phyloP scores from a whole-genome alignment of 176 grass and related monocot species.

The Ananas comosus region DNA sequence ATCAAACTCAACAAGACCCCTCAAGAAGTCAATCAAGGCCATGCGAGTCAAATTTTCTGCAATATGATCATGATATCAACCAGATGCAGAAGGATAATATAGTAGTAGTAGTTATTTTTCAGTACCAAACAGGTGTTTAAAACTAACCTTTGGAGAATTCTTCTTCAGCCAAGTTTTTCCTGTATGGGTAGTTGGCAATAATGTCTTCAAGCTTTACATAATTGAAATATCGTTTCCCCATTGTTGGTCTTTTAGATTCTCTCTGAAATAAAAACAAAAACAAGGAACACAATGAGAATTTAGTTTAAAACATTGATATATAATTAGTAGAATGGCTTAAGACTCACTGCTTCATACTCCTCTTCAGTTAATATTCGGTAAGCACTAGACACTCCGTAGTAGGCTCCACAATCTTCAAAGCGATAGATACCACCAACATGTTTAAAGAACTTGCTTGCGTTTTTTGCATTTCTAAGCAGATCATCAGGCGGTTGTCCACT shows the following conservation, averaged over 20 bases:
- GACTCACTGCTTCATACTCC: constrained; percentile 78
- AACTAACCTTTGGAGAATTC: constrained; percentile 57
- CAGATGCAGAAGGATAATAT: no score
- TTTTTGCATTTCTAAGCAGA: constrained; percentile 73
- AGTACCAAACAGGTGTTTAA: constrained; percentile 8
- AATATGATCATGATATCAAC: constrained; percentile 13
- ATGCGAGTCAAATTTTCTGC: constrained; percentile 61
- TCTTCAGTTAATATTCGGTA: constrained; percentile 78
- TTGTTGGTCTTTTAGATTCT: constrained; percentile 63
- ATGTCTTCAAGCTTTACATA: constrained; percentile 70
- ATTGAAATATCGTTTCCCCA: constrained; percentile 92
- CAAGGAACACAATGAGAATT: constrained; percentile 1
- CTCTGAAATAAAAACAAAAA: constrained; percentile 38
- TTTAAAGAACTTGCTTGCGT: constrained; percentile 74
- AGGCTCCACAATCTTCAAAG: constrained; percentile 20
- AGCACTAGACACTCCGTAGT: constrained; percentile 32
- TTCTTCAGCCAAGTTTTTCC: constrained; percentile 58
- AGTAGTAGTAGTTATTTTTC: background rate
- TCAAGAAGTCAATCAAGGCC: constrained; percentile 96
- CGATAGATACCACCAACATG: constrained; percentile 60
- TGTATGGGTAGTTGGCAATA: constrained; percentile 70
- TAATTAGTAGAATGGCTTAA: constrained; percentile 18
- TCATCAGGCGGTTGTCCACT: constrained; percentile 84
- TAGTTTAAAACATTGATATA: constrained; percentile 13
- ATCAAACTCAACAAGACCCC: constrained; percentile 94